A percentile compares a stretch with the other conserved stretches of the same genome.
Evolutionary conservation across 2,329 filamentous ascomycete species (phyloP).

Genomic region (Fusarium succisae): DNA sequence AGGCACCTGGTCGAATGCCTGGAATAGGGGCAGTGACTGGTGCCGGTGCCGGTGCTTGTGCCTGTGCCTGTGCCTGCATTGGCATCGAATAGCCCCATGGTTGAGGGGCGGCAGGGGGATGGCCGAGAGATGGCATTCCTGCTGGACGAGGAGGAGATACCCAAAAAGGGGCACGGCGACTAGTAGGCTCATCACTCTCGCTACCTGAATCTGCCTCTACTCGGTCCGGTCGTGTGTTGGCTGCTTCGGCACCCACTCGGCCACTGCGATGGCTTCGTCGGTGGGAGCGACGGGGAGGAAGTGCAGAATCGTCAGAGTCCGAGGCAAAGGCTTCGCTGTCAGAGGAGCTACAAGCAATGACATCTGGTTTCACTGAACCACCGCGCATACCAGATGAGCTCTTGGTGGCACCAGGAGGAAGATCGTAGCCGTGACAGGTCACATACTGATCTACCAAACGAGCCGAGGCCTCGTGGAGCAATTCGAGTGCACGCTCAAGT

Average conservation of each 20-base stretch:
- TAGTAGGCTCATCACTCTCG: conserved; percentile 4
- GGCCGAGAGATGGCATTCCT: conserved; percentile 1
- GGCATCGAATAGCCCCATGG: conserved; percentile 12
- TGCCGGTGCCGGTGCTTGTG: neutral
- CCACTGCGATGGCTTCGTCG: conserved; percentile 23
- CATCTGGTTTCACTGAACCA: conserved; percentile 21
- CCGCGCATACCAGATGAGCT: conserved; percentile 12
- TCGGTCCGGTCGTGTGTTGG: conserved; percentile 11
- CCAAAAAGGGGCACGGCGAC: conserved; percentile 7
- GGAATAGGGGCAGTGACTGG: conserved; percentile 3
- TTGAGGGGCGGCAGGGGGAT: conserved; percentile 3
- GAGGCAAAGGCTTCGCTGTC: conserved; percentile 33
- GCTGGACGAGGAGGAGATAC: conserved; percentile 7
- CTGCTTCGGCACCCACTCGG: conserved; percentile 16
- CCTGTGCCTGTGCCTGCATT: neutral
- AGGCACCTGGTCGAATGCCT: neutral
- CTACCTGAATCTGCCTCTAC: conserved; percentile 13
- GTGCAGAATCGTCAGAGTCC: conserved; percentile 37
- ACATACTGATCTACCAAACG: conserved; percentile 48
- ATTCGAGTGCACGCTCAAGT: conserved; percentile 47
- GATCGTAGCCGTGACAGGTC: conserved; percentile 47
- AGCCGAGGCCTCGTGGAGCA: conserved; percentile 52
- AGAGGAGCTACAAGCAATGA: conserved; percentile 36
- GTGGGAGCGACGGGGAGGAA: conserved; percentile 9
- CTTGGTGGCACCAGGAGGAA: conserved; percentile 24